Evolutionary conservation across 2,329 filamentous ascomycete species (phyloP), one percentile per base, ranked within the genome.

Genomic region (Ceratocystis papillata): DNA sequence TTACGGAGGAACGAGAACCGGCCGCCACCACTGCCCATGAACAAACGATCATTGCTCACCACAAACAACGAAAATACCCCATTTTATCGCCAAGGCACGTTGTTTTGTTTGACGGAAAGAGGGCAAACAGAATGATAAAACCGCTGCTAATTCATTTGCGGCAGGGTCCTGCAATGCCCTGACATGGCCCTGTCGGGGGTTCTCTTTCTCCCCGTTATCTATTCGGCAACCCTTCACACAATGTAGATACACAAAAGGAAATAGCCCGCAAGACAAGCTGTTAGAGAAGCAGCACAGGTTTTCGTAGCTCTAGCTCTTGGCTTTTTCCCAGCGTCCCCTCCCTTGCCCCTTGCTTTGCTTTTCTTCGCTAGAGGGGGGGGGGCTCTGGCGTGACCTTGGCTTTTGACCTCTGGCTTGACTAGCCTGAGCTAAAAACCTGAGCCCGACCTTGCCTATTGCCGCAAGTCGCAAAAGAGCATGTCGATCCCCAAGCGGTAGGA

Each of bases 261-360:
- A 48, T 30, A 48, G 48, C 48, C 8, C 22, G 8, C n/a, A 50
- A 41, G 37, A 41, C 37, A 41, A 41, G 12, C 10, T 41, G 37
- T 41, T 41, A 41, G 37, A 41, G 37, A 41, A 41, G 37, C 37
- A 41, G 37, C 37, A 15, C 37, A 15, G 33, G 46, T 25, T 50
- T 50, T 30, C 63, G n/a, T 63, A 64, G 55, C 17, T 20, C 64
- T 28, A 44, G 37, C 30, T 63, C 57, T 59, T 67, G 68, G 70
- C 85, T 57, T 37, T 12, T 33, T 25, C 33, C 48, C 53, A 41
- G 37, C 37, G 37, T 55, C 50, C 59, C 30, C 22, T 60, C 25
- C 50, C n/a, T 53, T 37, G 20, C 59, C 46, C 53, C 46, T 50
- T 66, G n/a, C 45, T 41, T 37, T 63, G 46, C 30, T 62, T 62